Evolutionary conservation across 345 rosid species (phyloP).

Genomic region (Hypericum perforatum): DNA sequence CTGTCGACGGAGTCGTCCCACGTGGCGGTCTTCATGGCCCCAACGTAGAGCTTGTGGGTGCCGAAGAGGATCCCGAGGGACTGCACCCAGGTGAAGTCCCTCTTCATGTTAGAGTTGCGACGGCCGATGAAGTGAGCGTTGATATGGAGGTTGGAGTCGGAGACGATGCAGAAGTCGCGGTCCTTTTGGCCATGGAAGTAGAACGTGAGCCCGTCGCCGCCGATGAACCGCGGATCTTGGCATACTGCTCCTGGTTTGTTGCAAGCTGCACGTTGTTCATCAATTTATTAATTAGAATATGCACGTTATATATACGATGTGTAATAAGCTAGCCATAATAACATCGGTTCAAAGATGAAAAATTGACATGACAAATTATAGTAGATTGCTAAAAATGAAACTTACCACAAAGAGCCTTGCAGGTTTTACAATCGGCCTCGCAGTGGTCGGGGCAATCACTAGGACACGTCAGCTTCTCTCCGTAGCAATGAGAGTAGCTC

Average conservation of each 20-base stretch:
- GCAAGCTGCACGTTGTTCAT: constrained; percentile 24
- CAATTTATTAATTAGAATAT: too few species aligned
- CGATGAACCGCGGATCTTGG: constrained; percentile 63
- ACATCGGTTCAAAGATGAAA: not conserved
- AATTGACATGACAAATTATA: too few species aligned
- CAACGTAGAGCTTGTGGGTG: constrained; percentile 17
- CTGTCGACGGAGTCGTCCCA: constrained; percentile 26
- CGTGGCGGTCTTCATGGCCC: constrained; percentile 16
- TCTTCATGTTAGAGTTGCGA: constrained; percentile 10
- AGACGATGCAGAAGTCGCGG: constrained; percentile 19
- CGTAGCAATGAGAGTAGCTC: constrained; percentile 33
- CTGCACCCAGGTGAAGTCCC: constrained; percentile 29
- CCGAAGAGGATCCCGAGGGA: constrained; percentile 21
- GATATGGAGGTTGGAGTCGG: constrained; percentile 27
- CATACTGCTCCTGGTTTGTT: constrained; percentile 50
- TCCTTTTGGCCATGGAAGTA: constrained; percentile 63
- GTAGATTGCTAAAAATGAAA: too few species aligned
- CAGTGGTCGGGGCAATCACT: constrained; percentile 39
- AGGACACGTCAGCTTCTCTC: constrained; percentile 34
- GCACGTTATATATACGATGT: too few species aligned
- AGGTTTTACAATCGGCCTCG: constrained; percentile 46
- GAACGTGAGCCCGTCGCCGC: constrained; percentile 60
- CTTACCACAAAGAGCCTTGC: constrained; percentile 57
- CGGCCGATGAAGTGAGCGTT: constrained; percentile 25
- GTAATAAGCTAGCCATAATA: not conserved